Evolutionary conservation across 2,329 filamentous ascomycete species (phyloP).

Genomic region (Sclerotinia subarctica): DNA sequence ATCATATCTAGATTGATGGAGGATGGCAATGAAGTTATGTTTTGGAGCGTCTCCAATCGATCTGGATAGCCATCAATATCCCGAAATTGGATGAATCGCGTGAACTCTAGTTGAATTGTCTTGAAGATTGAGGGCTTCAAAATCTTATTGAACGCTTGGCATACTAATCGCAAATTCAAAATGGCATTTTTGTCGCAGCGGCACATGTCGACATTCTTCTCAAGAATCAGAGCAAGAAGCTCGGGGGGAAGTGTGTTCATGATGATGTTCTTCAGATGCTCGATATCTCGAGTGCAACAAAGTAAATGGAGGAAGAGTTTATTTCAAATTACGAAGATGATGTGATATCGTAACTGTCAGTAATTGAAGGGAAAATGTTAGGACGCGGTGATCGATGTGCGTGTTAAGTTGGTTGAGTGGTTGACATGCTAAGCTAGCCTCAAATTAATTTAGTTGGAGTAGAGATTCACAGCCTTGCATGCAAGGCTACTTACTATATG

Average conservation of each 20-base stretch:
- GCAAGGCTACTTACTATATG: background rate
- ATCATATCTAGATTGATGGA: slow-evolving; percentile 52
- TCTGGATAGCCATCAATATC: background rate
- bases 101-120: slow-evolving; percentile 51
- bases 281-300: background rate
- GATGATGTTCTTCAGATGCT: slow-evolving; percentile 31
- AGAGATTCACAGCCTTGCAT: background rate
- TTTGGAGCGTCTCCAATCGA: slow-evolving; percentile 44
- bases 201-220: slow-evolving; percentile 42
- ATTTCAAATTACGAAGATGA: background rate
- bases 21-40: slow-evolving; percentile 48
- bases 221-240: slow-evolving; percentile 48
- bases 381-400: no score
- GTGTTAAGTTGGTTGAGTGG: background rate
- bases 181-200: slow-evolving; percentile 46
- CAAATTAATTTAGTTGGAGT: background rate
- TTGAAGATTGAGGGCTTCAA: slow-evolving; percentile 47
- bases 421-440: background rate
- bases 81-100: slow-evolving; percentile 41
- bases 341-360: background rate
- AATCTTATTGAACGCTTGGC: slow-evolving; percentile 47
- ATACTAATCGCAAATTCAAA: slow-evolving; percentile 48
- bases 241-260: slow-evolving; percentile 50
- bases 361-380: background rate
- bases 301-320: background rate